A percentile compares a stretch with the other conserved stretches of the same genome.
Evolutionary conservation across 306 rosid species (phyloP).

Genomic region (cucumber (Cucumis sativus)): DNA sequence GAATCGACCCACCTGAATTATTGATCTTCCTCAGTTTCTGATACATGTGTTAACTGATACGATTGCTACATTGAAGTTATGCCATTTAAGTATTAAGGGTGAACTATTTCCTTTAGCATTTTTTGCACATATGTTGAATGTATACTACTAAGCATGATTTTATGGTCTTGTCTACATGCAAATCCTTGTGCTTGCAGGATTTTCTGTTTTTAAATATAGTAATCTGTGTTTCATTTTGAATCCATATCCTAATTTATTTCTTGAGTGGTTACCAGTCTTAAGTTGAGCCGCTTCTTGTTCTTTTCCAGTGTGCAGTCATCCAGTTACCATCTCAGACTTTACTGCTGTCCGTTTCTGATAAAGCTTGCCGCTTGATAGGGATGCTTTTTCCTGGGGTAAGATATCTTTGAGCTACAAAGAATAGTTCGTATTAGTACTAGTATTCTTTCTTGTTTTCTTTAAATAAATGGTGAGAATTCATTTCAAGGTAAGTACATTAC

Average conservation of each 20-base stretch:
- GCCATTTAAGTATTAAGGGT: background rate
- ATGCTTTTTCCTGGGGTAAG: slow-evolving; percentile 98
- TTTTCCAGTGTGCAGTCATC: slow-evolving; percentile 90
- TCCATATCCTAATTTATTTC: background rate
- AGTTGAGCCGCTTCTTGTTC: background rate
- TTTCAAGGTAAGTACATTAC: slow-evolving; percentile 2
- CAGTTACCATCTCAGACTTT: slow-evolving; percentile 91
- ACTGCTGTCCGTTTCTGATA: slow-evolving; percentile 88
- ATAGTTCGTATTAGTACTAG: background rate
- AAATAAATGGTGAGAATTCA: background rate
- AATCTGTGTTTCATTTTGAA: background rate
- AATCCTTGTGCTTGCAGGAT: background rate
- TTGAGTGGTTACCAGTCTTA: background rate
- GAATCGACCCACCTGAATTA: background rate
- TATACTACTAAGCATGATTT: background rate
- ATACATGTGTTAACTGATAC: background rate
- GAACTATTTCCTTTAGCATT: background rate
- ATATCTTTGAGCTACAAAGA: slow-evolving; percentile 1
- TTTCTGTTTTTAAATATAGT: background rate
- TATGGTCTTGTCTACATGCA: background rate
- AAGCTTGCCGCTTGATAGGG: slow-evolving; percentile 90
- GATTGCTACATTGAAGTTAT: background rate
- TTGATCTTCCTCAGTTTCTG: background rate
- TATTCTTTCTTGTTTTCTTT: background rate
- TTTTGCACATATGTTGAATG: background rate